phyloP scores from a whole-genome alignment of 495 filamentous ascomycete genomes.

The Poronia punctata region DNA sequence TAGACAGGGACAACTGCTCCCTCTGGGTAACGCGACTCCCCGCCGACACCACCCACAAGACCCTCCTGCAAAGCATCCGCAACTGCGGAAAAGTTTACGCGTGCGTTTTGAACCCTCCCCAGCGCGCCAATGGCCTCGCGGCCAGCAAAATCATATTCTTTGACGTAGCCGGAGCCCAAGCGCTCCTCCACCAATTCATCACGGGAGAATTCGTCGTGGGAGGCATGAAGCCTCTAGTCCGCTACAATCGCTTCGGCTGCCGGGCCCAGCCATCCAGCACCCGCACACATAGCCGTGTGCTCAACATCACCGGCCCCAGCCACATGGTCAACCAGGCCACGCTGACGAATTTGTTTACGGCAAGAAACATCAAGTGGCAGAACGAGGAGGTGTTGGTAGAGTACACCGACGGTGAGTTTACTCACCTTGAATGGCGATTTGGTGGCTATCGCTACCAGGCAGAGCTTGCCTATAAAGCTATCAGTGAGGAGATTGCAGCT shows the following conservation, averaged over 20 bases:
- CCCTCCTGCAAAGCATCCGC: slow-evolving; percentile 2
- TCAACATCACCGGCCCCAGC: slow-evolving; percentile 8
- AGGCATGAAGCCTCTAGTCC: not conserved
- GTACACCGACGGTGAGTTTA: not conserved
- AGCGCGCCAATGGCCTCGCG: not conserved
- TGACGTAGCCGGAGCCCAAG: slow-evolving; percentile 9
- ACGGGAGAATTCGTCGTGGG: not conserved
- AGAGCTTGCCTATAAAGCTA: not conserved
- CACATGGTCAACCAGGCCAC: slow-evolving; percentile 3
- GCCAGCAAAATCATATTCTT: slow-evolving; percentile 12
- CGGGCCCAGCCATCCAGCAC: not conserved
- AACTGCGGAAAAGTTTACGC: slow-evolving; percentile 9
- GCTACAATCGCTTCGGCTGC: slow-evolving; percentile 5
- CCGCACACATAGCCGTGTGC: slow-evolving; percentile 1
- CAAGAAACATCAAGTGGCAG: slow-evolving; percentile 3
- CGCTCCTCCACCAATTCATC: slow-evolving; percentile 2
- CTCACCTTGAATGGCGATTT: slow-evolving; percentile 14
- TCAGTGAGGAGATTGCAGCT: not conserved
- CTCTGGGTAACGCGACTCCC: slow-evolving; percentile 11
- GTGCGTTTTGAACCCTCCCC: slow-evolving; percentile 6
- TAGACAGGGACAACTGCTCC: not conserved
- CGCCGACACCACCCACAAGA: not conserved
- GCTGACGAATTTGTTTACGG: not conserved
- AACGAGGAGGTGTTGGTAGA: slow-evolving; percentile 1
- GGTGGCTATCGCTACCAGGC: slow-evolving; percentile 13